Conservation (phyloP, 768 basidiomycete species). For the Mycena amicta region DNA sequence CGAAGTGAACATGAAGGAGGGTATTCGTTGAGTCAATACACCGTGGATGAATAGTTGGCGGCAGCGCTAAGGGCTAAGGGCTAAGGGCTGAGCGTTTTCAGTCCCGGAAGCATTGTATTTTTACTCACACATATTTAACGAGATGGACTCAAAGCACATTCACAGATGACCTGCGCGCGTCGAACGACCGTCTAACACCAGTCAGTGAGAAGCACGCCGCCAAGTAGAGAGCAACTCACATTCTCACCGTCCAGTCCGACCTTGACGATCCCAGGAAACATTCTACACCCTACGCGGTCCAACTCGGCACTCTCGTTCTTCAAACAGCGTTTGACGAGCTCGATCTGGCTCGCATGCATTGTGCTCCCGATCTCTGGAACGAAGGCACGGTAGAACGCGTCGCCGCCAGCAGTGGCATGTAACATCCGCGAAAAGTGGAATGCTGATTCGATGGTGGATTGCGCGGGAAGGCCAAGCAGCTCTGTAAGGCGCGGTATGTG, state of each 20-base stretch:
- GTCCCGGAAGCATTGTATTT: no score
- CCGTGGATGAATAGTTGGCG: no score
- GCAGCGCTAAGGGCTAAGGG: no score
- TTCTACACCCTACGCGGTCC: constrained; percentile 79
- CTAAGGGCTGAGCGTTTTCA: no score
- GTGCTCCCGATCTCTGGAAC: constrained; percentile 79
- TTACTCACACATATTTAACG: no score
- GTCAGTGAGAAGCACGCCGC: background rate
- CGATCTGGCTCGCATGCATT: constrained; percentile 78
- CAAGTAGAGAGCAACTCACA: constrained; percentile 1
- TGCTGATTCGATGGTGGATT: constrained; percentile 68
- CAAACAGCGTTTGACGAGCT: constrained; percentile 81
- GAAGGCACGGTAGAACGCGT: constrained; percentile 84
- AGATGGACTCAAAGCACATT: constrained; percentile 71
- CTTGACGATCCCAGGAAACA: constrained; percentile 89
- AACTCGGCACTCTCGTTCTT: constrained; percentile 72
- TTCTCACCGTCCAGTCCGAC: constrained; percentile 35
- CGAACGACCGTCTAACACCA: constrained; percentile 65
- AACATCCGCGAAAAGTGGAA: constrained; percentile 86
- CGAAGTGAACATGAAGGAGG: no score
- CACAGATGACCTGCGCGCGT: constrained; percentile 85
- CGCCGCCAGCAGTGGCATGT: constrained; percentile 62
- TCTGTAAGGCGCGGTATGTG: constrained; percentile 67
- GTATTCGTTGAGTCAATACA: no score
- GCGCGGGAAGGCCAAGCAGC: constrained; percentile 49